These are phyloP conservation scores for Cladochytrium replicatum DNA, from an alignment of 192 early-diverging fungal species.

Conservation along the genomic window DNA sequence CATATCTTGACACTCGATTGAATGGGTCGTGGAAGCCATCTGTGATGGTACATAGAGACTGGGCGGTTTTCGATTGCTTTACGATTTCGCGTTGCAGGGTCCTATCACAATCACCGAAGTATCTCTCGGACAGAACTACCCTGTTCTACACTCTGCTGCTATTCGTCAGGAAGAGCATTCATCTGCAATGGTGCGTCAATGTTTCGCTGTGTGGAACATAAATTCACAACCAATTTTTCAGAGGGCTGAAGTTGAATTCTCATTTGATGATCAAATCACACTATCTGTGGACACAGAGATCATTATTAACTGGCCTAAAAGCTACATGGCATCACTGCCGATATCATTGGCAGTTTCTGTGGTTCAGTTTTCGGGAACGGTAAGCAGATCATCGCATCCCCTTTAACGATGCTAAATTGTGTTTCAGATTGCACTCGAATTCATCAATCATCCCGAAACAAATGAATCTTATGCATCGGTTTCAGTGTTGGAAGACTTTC, in stretches of 20 bases:
- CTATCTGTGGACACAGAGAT: slow-evolving; percentile 86
- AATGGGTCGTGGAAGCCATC: slow-evolving; percentile 58
- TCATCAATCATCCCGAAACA: slow-evolving; percentile 41
- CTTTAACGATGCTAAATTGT: no score
- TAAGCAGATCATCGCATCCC: no score
- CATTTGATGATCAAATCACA: slow-evolving; percentile 87
- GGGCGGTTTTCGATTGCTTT: slow-evolving; percentile 1
- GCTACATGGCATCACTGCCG: slow-evolving; percentile 80
- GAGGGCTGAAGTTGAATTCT: slow-evolving; percentile 72
- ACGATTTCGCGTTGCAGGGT: slow-evolving; percentile 19
- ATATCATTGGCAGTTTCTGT: slow-evolving; percentile 78
- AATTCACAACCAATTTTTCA: slow-evolving; percentile 11
- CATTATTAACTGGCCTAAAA: slow-evolving; percentile 91
- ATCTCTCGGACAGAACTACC: slow-evolving; percentile 48
- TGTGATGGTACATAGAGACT: slow-evolving; percentile 74
- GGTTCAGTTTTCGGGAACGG: slow-evolving; percentile 81
- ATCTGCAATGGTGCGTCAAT: slow-evolving; percentile 32
- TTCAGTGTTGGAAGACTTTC: slow-evolving; percentile 39
- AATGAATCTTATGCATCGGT: slow-evolving; percentile 33
- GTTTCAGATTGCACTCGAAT: slow-evolving; percentile 39
- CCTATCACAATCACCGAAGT: slow-evolving; percentile 49
- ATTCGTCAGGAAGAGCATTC: slow-evolving; percentile 30
- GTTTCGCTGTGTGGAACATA: slow-evolving; percentile 1
- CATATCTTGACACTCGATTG: slow-evolving; percentile 52
- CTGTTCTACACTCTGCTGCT: slow-evolving; percentile 25